Evolutionary conservation across 257 asterid genomes (phyloP).

Genomic region (Rehmannia glutinosa): DNA sequence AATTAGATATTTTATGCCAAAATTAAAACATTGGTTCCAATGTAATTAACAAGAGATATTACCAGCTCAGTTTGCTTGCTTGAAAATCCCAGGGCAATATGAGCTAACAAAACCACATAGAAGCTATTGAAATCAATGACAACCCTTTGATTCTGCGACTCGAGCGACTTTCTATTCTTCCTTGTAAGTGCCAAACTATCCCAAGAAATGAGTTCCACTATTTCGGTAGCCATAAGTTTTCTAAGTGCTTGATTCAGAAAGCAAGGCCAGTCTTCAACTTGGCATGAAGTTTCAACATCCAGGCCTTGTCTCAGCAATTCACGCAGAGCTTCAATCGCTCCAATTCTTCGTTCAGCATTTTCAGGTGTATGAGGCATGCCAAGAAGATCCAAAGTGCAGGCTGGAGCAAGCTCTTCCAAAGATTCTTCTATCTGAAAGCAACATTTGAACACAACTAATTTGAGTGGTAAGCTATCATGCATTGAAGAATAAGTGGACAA

Average conservation of each 20-base stretch:
- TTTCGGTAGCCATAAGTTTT: constrained; percentile 88
- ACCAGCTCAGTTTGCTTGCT: constrained; percentile 84
- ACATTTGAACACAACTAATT: constrained; percentile 14
- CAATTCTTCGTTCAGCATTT: constrained; percentile 89
- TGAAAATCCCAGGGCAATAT: constrained; percentile 91
- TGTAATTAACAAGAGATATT: constrained; percentile 19
- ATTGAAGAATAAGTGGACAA: constrained; percentile 10
- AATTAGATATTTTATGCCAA: not conserved
- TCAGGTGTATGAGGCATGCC: constrained; percentile 92
- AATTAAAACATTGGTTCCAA: not conserved
- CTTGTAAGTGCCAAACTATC: constrained; percentile 75
- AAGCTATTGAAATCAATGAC: constrained; percentile 84
- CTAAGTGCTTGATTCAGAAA: constrained; percentile 82
- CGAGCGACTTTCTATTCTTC: constrained; percentile 85
- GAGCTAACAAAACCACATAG: constrained; percentile 75
- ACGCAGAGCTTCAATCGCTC: constrained; percentile 90
- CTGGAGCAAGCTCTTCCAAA: constrained; percentile 96
- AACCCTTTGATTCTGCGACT: constrained; percentile 86
- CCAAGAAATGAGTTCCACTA: constrained; percentile 89
- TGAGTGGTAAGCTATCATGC: constrained; percentile 16
- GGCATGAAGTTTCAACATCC: constrained; percentile 85
- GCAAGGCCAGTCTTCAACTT: constrained; percentile 96
- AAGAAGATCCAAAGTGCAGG: constrained; percentile 89
- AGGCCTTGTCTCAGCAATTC: constrained; percentile 96
- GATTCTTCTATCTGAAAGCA: constrained; percentile 87